phyloP scores from a whole-genome alignment of 2,329 filamentous ascomycete genomes.

The Basipetospora chlamydospora region DNA sequence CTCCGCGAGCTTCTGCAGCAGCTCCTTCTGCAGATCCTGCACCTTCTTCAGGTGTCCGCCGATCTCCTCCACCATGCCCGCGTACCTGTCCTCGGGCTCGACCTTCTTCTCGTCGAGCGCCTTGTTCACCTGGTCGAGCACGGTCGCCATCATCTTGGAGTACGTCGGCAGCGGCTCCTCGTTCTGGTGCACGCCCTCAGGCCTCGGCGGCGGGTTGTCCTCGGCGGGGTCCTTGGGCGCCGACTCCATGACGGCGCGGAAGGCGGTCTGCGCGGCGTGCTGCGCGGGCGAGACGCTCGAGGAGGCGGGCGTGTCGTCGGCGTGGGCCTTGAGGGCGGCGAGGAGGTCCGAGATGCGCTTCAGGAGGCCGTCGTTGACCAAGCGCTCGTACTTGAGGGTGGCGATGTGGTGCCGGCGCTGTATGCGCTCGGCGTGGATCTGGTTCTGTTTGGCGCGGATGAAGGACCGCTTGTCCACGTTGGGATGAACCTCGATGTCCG shows the following conservation, averaged over 20 bases:
- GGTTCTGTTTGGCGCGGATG: constrained; percentile 92
- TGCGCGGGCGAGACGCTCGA: constrained; percentile 27
- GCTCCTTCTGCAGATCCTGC: constrained; percentile 58
- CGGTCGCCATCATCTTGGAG: constrained; percentile 95
- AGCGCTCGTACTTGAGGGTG: constrained; percentile 80
- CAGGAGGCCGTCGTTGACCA: constrained; percentile 84
- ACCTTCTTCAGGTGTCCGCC: constrained; percentile 66
- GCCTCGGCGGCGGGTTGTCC: constrained; percentile 58
- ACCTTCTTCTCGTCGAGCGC: constrained; percentile 64
- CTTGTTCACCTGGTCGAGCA: constrained; percentile 84
- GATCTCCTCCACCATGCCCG: constrained; percentile 66
- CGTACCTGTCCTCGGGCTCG: constrained; percentile 48
- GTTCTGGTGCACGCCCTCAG: constrained; percentile 64
- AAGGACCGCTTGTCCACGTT: constrained; percentile 98
- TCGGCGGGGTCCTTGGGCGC: constrained; percentile 53
- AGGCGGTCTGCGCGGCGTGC: constrained; percentile 68
- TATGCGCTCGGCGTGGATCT: constrained; percentile 84
- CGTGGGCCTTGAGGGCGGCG: constrained; percentile 58
- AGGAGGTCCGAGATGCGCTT: constrained; percentile 71
- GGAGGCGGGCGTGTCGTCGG: constrained; percentile 36
- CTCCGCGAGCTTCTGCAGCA: constrained; percentile 59
- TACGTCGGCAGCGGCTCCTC: constrained; percentile 68
- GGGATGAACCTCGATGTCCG: constrained; percentile 93
- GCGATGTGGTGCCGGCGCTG: constrained; percentile 81
- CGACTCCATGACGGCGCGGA: constrained; percentile 76